These are phyloP conservation scores for Calonectria leucothoes DNA, from an alignment of 2,329 filamentous ascomycete genomes.

Conservation along the genomic window DNA sequence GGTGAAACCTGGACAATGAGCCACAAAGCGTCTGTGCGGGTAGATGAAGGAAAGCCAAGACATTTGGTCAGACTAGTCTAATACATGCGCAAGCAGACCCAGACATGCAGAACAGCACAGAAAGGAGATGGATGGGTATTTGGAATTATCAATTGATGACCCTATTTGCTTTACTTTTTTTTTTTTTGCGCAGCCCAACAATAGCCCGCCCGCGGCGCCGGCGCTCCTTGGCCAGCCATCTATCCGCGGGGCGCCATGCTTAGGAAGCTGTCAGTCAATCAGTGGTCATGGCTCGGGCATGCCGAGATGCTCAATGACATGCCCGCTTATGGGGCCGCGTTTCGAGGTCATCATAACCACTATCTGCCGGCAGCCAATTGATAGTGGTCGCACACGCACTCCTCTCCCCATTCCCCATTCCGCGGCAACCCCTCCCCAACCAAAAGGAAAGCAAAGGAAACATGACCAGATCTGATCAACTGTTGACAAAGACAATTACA, in stretches of 20 bases:
- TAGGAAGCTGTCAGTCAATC: not conserved
- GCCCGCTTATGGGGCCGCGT: not conserved
- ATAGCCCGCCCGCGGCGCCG: not conserved
- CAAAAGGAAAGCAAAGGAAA: not conserved
- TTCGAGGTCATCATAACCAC: not conserved
- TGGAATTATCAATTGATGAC: not conserved
- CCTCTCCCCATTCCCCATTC: not conserved
- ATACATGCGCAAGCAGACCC: not conserved
- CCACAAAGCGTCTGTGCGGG: not conserved
- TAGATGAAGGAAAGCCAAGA: not conserved
- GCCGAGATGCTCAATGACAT: not conserved
- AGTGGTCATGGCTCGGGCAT: not conserved
- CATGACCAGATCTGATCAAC: not conserved
- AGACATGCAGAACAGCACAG: not conserved
- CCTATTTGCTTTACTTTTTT: not conserved
- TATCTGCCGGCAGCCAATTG: not conserved
- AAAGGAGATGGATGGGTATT: too few relatives aligned
- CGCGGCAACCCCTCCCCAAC: not conserved
- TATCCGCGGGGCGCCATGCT: not conserved
- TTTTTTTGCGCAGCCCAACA: not conserved
- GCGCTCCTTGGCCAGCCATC: not conserved
- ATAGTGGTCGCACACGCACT: not conserved
- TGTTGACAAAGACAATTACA: not conserved
- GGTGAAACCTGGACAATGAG: not conserved
- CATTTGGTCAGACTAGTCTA: not conserved